Base-by-base conservation (phyloP, 139 green algal genomes). In the Auxenochlorella pyrenoidosa region DNA sequence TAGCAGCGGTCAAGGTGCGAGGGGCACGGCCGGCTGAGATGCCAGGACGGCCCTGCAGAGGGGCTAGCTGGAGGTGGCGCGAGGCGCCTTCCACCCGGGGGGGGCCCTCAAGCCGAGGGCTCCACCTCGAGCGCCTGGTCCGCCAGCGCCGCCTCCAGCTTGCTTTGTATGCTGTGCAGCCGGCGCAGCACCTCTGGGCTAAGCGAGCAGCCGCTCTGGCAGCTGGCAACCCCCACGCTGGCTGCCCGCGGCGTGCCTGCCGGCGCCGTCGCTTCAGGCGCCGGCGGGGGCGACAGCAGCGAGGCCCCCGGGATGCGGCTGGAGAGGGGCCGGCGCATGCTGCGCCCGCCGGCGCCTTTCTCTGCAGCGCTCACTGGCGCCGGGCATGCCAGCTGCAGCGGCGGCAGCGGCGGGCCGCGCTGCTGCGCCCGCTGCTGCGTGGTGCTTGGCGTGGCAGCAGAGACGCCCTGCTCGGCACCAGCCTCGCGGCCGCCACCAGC, bases 81-180 rank as follows among this genome's bases (percentile, higher is more conserved):
- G n/a, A n/a, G n/a, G n/a, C n/a, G n/a, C n/a, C n/a, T n/a, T n/a
- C n/a, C n/a, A n/a, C 13, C 54, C 13, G 16, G 5, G 32, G 41
- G 34, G 12, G 66, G 34, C 32, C 12, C 34, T 75, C 68, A 75
- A 10, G 34, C 8, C 68, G 13, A 63, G 54, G 54, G n/a, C 36
- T 81, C 75, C 43, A 81, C 43, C 47, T 81, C 75, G 22, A 81
- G 30, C 43, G 44, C 75, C 32, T 85, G 60, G 59, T 84, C 47
- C 3, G 43, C 77, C 16, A 81, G 65, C 32, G 84, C 84, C 5
- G 77, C 84, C 44, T 73, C 71, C 41, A 88, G 32, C 73, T 88
- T 88, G 41, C 41, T 63, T 19, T 54, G 41, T 32, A 88, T 88
- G 77, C n/a, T 58, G 10, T 58, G 72, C 72, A 88, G 47, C 30